Percentiles rank a stretch among this genome's conserved stretches.
These are phyloP conservation scores for Chalaropsis ovoidea DNA, from an alignment of 2,329 filamentous ascomycete species.

Conservation along the genomic window DNA sequence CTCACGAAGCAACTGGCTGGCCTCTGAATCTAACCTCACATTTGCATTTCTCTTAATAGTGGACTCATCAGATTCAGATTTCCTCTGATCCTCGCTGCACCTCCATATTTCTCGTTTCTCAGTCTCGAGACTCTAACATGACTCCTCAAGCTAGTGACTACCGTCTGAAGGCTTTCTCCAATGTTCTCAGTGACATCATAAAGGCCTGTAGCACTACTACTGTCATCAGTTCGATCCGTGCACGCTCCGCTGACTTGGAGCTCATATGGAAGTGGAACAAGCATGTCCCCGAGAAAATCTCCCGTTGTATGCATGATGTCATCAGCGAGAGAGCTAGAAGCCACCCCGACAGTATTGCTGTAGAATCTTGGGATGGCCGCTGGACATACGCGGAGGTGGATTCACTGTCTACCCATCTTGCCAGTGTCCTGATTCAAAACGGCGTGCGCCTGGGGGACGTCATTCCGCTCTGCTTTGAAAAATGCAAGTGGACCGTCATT, in stretches of 20 bases:
- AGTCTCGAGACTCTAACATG: slow-evolving; percentile 27
- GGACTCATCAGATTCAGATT: slow-evolving; percentile 27
- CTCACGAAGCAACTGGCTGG: too few relatives aligned
- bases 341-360: slow-evolving; percentile 36
- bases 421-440: slow-evolving; percentile 33
- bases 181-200: slow-evolving; percentile 26
- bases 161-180: slow-evolving; percentile 27
- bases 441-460: slow-evolving; percentile 35
- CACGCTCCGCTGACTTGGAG: slow-evolving; percentile 33
- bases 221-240: slow-evolving; percentile 21
- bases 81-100: slow-evolving; percentile 19
- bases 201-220: slow-evolving; percentile 8
- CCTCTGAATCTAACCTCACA: neutral
- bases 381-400: slow-evolving; percentile 41
- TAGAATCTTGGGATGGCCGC: slow-evolving; percentile 43
- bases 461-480: slow-evolving; percentile 44
- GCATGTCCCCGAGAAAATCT: slow-evolving; percentile 34
- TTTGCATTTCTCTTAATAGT: slow-evolving; percentile 21
- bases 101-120: slow-evolving; percentile 26
- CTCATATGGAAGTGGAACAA: slow-evolving; percentile 42
- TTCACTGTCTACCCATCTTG: slow-evolving; percentile 36
- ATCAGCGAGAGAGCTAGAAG: slow-evolving; percentile 34
- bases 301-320: slow-evolving; percentile 40
- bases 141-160: slow-evolving; percentile 25
- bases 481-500: slow-evolving; percentile 40